phyloP scores from a whole-genome alignment of 495 filamentous ascomycete species.

The Talaromyces proteolyticus region DNA sequence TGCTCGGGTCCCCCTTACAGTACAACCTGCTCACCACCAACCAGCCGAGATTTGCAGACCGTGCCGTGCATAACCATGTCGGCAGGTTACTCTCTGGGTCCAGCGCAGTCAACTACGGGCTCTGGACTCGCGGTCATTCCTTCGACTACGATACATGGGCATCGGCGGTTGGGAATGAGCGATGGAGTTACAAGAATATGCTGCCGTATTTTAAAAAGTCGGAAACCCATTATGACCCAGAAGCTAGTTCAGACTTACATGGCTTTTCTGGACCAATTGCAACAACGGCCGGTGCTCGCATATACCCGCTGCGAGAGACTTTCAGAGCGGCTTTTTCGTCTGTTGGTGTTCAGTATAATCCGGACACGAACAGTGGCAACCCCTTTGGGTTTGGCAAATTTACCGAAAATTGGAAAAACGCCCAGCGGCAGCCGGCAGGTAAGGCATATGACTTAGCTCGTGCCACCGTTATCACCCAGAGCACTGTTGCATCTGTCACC shows the following conservation, averaged over 20 bases:
- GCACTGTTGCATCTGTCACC: neutral
- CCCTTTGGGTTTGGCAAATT: conserved; percentile 3
- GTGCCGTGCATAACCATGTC: conserved; percentile 49
- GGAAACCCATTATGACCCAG: conserved; percentile 17
- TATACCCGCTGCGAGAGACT: conserved; percentile 20
- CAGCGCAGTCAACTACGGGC: conserved; percentile 50
- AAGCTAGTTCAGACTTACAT: conserved; percentile 11
- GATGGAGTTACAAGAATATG: conserved; percentile 27
- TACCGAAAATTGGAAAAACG: conserved; percentile 2
- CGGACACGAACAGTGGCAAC: conserved; percentile 20
- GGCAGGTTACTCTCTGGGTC: conserved; percentile 57
- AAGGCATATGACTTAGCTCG: conserved; percentile 2
- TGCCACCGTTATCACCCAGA: neutral
- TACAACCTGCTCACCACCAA: conserved; percentile 57
- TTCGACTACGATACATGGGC: conserved; percentile 35
- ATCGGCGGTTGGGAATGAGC: conserved; percentile 18
- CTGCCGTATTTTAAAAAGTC: conserved; percentile 26
- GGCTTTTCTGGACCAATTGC: conserved; percentile 17
- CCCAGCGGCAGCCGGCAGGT: neutral
- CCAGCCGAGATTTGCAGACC: conserved; percentile 43
- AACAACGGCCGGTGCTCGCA: conserved; percentile 16
- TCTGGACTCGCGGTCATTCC: conserved; percentile 27
- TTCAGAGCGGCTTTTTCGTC: conserved; percentile 13
- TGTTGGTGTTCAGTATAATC: conserved; percentile 16
- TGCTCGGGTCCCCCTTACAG: conserved; percentile 49